A percentile compares a stretch with the other conserved stretches of the same genome.
phyloP scores from a whole-genome alignment of 805 yeast genomes.

The Isabelozyma rhagii region DNA sequence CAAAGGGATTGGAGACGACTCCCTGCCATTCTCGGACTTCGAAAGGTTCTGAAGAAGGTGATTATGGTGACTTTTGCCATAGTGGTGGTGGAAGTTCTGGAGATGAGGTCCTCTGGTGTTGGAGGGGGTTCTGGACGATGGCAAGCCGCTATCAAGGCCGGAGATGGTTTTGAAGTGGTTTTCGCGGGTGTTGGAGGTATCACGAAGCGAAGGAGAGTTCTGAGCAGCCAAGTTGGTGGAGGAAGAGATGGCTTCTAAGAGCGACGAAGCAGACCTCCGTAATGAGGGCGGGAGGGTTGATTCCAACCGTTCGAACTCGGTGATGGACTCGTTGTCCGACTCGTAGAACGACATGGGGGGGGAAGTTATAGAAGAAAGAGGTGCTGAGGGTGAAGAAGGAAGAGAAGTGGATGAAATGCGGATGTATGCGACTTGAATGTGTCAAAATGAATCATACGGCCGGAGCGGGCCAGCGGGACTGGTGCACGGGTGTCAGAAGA shows the following conservation, averaged over 20 bases:
- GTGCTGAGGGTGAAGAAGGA: not conserved
- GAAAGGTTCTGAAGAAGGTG: constrained; percentile 28
- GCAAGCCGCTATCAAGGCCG: constrained; percentile 12
- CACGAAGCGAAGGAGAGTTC: constrained; percentile 1
- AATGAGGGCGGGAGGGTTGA: constrained; percentile 39
- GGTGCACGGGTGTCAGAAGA: too few species aligned
- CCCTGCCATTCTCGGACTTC: constrained; percentile 31
- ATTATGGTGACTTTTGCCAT: constrained; percentile 9
- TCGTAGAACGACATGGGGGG: constrained; percentile 4
- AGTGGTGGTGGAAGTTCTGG: constrained; percentile 6
- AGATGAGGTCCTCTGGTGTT: constrained; percentile 1
- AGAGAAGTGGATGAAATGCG: not conserved
- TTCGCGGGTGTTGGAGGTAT: constrained; percentile 7
- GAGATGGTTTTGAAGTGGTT: constrained; percentile 11
- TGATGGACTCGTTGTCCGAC: constrained; percentile 23
- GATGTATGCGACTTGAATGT: not conserved
- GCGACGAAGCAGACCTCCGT: constrained; percentile 35
- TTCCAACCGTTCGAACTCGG: constrained; percentile 41
- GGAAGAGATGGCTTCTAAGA: constrained; percentile 27
- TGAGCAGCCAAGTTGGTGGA: not conserved
- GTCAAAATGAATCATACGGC: not conserved
- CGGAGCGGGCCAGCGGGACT: not conserved
- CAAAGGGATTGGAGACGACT: constrained; percentile 47
- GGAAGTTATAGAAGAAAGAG: not conserved
- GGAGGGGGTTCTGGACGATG: constrained; percentile 23